Evolutionary conservation across 176 grass and related monocot species (phyloP), one percentile per base, ranked within the genome.

Genomic region (Juncus inflexus): DNA sequence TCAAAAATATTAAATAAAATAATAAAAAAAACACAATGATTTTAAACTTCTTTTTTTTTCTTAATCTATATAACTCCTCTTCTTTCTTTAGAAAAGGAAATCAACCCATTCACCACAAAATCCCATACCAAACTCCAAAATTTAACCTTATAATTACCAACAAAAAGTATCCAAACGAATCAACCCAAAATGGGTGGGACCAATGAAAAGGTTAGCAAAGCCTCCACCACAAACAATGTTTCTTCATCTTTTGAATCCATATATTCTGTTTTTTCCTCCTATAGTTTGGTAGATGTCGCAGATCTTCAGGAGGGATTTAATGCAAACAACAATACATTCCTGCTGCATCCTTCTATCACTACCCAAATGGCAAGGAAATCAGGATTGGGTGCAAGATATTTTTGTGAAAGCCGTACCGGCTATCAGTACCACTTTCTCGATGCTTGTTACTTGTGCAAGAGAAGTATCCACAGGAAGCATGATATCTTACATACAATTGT

Each of bases 401-500:
- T 43, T 28, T 7, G 11, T 8, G 6, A 12, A 58, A 43, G 53
- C n/a, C 0, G 9, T 57, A n/a, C 50, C 1, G 60, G 3, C 0
- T 42, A 54, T 5, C 37, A 15, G 51, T 12, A 8, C 60, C 60
- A 55, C 61, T 14, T 14, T 54, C 61, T 53, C 40, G 60, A 75
- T 65, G 35, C 72, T 12, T 75, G 72, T 75, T 75, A 40, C 61
- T 55, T 75, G 37, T 75, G 72, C 60, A 75, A 75, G 61, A 1
- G 4, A 12, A 12, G 0, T 16, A 75, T 75, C 41, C 10, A 4
- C 12, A 56, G 50, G 2, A 12, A 65, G 41, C 4, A 5, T 9
- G 60, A 75, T 28, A 64, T 65, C 4, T 75, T 61, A n/a, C 64
- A 28, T 75, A 75, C 60, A 62, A 15, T 54, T 74, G 10, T 13